A percentile compares a stretch with the other conserved stretches of the same genome.
phyloP scores from a whole-genome alignment of 2,329 filamentous ascomycete genomes.

The Paraconiothyrium brasiliense region DNA sequence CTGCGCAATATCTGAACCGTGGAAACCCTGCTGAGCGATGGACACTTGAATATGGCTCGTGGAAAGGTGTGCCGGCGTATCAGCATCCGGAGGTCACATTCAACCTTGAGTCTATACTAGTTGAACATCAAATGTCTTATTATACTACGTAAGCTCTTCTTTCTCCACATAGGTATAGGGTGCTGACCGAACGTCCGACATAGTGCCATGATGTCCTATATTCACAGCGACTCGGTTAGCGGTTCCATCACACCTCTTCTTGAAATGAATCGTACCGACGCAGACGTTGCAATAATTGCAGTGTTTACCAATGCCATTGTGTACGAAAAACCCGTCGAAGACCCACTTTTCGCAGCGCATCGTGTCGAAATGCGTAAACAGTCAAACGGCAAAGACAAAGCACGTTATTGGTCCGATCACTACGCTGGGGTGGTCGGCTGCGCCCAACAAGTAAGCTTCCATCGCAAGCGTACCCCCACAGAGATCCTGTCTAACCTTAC shows the following conservation, averaged over 20 bases:
- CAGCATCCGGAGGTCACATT: conserved; percentile 13
- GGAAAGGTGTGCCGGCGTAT: conserved; percentile 7
- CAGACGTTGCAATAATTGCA: conserved; percentile 12
- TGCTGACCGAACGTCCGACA: background rate
- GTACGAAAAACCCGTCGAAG: conserved; percentile 14
- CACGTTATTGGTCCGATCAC: conserved; percentile 11
- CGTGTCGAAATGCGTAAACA: background rate
- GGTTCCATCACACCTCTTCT: background rate
- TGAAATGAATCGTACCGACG: conserved; percentile 16
- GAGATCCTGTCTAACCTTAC: background rate
- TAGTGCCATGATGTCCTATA: conserved; percentile 6
- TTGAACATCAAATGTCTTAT: conserved; percentile 5
- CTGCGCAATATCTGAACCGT: background rate
- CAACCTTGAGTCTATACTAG: background rate
- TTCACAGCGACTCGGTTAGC: background rate
- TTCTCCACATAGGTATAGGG: background rate
- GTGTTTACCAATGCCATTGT: conserved; percentile 12
- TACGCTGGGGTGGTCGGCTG: conserved; percentile 11
- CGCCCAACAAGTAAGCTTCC: conserved; percentile 9
- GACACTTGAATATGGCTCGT: conserved; percentile 2
- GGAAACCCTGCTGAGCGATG: conserved; percentile 1
- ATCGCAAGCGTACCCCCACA: background rate
- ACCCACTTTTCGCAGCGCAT: conserved; percentile 16
- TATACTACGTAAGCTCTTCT: conserved; percentile 3
- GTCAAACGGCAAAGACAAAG: background rate